These are phyloP conservation scores for Globisporangium echinulatum DNA, from an alignment of 352 stramenopile species.

Conservation along the genomic window DNA sequence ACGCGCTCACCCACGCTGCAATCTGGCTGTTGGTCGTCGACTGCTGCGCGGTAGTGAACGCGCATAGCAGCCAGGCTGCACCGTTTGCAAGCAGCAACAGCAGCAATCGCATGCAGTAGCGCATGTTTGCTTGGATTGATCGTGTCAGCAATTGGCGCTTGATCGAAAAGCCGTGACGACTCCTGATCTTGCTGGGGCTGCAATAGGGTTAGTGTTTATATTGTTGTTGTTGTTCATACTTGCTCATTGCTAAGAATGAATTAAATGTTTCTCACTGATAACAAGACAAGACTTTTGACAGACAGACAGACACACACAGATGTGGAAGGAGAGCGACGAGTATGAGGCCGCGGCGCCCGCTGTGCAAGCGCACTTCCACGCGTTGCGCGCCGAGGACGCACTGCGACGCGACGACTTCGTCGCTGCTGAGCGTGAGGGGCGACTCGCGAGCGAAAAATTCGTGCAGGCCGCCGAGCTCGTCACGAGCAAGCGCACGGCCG, in stretches of 20 bases:
- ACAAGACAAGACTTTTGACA: no score
- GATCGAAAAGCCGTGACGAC: no score
- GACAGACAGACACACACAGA: not conserved
- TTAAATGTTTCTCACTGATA: no score
- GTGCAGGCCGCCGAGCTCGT: slow-evolving; percentile 49
- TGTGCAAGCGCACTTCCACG: slow-evolving; percentile 80
- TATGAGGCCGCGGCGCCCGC: slow-evolving; percentile 64
- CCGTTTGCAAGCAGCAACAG: not conserved
- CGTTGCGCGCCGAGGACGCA: slow-evolving; percentile 57
- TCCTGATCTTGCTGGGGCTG: no score
- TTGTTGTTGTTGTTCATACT: no score
- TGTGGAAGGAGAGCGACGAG: slow-evolving; percentile 68
- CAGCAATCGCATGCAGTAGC: not conserved
- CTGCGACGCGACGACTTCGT: slow-evolving; percentile 44
- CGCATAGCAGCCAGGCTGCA: not conserved
- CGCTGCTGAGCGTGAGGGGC: slow-evolving; percentile 57
- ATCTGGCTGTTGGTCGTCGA: not conserved
- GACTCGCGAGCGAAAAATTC: slow-evolving; percentile 66
- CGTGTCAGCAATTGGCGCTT: no score
- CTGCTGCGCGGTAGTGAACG: not conserved
- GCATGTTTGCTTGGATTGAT: no score
- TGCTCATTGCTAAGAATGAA: no score
- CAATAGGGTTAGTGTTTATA: no score
- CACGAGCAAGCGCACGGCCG: slow-evolving; percentile 56
- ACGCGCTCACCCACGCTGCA: not conserved